Evolutionary conservation across 768 basidiomycete genomes (phyloP).

Genomic region (Cystobasidium tubakii): DNA sequence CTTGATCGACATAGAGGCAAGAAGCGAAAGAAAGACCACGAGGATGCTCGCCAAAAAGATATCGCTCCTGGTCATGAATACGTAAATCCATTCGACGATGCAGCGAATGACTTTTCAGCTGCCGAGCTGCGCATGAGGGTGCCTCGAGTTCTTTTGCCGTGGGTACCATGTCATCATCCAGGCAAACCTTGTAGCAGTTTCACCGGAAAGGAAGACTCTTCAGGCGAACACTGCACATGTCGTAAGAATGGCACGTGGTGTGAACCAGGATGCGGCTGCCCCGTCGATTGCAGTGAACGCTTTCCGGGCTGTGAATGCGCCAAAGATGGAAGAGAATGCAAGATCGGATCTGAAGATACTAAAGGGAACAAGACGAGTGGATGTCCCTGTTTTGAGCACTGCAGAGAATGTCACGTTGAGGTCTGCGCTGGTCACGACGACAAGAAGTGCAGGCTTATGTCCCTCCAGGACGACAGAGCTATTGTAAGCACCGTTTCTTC

Average conservation of each 20-base stretch:
- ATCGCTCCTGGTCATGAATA: not conserved
- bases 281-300: slow-evolving; percentile 30
- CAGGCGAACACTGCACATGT: slow-evolving; percentile 8
- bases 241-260: slow-evolving; percentile 30
- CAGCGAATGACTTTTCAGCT: not conserved
- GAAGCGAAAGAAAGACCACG: slow-evolving; percentile 4
- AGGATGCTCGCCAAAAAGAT: slow-evolving; percentile 7
- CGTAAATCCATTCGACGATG: not conserved
- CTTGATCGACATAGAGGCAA: slow-evolving; percentile 1
- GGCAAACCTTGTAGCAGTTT: slow-evolving; percentile 26
- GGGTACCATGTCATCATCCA: slow-evolving; percentile 29
- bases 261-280: slow-evolving; percentile 35
- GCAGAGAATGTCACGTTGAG: slow-evolving; percentile 26
- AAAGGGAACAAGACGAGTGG: not conserved
- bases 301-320: slow-evolving; percentile 26
- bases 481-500: not conserved
- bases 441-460: slow-evolving; percentile 23
- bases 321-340: slow-evolving; percentile 3
- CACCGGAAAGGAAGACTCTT: slow-evolving; percentile 19
- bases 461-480: slow-evolving; percentile 16
- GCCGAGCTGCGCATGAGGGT: not conserved
- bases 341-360: not conserved
- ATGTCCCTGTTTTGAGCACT: slow-evolving; percentile 18
- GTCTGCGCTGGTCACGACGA: slow-evolving; percentile 22
- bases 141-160: slow-evolving; percentile 20